A percentile compares a stretch with the other conserved stretches of the same genome.
phyloP scores from a whole-genome alignment of 768 basidiomycete genomes.

The Mycena latifolia region DNA sequence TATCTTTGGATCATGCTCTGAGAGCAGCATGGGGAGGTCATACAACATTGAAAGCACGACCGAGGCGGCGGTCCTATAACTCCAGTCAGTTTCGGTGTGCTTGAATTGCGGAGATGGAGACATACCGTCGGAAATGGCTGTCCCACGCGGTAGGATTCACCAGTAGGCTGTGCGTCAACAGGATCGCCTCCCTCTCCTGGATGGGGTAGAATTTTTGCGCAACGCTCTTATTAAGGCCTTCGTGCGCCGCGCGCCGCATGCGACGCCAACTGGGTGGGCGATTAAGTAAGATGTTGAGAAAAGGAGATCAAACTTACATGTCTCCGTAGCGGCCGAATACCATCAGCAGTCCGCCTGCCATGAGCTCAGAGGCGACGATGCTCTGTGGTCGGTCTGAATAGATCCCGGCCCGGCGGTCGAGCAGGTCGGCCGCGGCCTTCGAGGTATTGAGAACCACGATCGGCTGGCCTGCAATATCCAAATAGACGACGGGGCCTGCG shows the following conservation, averaged over 20 bases:
- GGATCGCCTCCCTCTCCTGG: conserved; percentile 2
- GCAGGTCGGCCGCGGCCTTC: conserved; percentile 47
- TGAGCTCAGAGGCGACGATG: conserved; percentile 38
- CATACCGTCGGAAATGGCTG: conserved; percentile 4
- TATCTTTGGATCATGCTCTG: conserved; percentile 32
- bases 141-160: background rate
- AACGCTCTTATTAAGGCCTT: conserved; percentile 10
- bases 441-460: conserved; percentile 50
- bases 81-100: conserved; percentile 8
- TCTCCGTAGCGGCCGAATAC: conserved; percentile 41
- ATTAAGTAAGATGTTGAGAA: background rate
- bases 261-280: conserved; percentile 35
- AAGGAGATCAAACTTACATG: conserved; percentile 28
- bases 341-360: conserved; percentile 43
- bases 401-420: conserved; percentile 46
- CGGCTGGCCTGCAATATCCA: conserved; percentile 51
- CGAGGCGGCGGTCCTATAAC: conserved; percentile 30
- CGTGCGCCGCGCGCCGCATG: conserved; percentile 38
- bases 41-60: conserved; percentile 33
- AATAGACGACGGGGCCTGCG: conserved; percentile 44
- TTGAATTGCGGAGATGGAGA: background rate
- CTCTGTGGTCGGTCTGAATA: conserved; percentile 42
- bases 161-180: background rate
- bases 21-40: conserved; percentile 21
- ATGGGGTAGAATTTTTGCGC: background rate